A percentile compares a stretch with the other conserved stretches of the same genome.
phyloP scores from a whole-genome alignment of 163 green algal genomes.

The Chlorella variabilis region DNA sequence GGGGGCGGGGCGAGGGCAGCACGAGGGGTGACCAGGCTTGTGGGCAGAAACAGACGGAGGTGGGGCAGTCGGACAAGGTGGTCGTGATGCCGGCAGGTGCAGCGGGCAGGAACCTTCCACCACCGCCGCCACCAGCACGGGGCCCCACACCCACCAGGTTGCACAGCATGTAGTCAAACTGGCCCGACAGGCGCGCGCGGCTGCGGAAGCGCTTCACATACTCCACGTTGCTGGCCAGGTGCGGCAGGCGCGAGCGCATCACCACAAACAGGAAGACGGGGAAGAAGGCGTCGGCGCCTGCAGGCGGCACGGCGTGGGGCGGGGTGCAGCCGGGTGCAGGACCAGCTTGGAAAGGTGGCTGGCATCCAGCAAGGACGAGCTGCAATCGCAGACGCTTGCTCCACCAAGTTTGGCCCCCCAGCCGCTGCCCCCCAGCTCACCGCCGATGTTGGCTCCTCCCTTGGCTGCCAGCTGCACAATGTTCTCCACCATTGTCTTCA shows the following conservation, averaged over 20 bases:
- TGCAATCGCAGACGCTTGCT: no score
- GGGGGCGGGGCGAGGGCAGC: background rate
- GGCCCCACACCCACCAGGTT: constrained; percentile 79
- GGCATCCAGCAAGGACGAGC: no score
- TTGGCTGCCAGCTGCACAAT: constrained; percentile 29
- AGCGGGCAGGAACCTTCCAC: background rate
- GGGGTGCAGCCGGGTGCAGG: no score
- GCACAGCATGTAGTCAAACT: constrained; percentile 95
- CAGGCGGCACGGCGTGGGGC: no score
- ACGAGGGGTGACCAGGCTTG: background rate
- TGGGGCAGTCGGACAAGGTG: background rate
- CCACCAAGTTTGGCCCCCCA: no score
- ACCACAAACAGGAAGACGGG: constrained; percentile 92
- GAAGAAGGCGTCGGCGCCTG: constrained; percentile 96
- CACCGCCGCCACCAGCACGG: background rate
- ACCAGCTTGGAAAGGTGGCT: no score
- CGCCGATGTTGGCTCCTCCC: constrained; percentile 33
- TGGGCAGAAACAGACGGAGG: background rate
- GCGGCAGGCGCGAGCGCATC: constrained; percentile 75
- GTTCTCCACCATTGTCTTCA: constrained; percentile 49
- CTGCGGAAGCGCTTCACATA: constrained; percentile 94
- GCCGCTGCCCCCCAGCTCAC: background rate
- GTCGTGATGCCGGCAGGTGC: no score
- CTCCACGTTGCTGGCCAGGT: constrained; percentile 89
- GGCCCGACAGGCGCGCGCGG: constrained; percentile 70